Evolutionary conservation across 441 rosid genomes (phyloP).

Genomic region (Syzygium syzygioides): DNA sequence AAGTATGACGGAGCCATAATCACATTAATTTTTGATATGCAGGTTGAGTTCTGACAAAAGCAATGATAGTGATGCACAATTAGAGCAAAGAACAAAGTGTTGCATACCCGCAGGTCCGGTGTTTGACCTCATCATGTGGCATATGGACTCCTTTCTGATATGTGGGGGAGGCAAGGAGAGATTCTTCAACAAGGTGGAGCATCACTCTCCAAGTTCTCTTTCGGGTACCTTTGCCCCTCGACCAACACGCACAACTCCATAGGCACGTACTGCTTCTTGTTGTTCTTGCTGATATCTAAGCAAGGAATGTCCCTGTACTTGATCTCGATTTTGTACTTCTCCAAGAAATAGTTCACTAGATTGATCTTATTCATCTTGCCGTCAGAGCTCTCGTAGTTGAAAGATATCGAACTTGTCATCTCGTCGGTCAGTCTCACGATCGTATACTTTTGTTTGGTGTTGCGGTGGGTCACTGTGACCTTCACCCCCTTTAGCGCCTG

Average conservation of each 20-base stretch:
- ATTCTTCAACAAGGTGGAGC: conserved; percentile 31
- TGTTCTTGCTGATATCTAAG: conserved; percentile 54
- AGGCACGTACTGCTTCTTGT: conserved; percentile 45
- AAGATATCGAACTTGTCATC: conserved; percentile 25
- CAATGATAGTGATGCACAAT: not conserved
- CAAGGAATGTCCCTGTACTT: conserved; percentile 49
- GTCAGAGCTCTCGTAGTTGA: conserved; percentile 32
- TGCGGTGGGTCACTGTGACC: conserved; percentile 49
- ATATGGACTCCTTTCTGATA: conserved; percentile 35
- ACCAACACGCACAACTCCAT: conserved; percentile 75
- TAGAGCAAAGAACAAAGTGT: not conserved
- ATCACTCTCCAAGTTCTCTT: conserved; percentile 38
- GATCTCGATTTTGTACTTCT: conserved; percentile 42
- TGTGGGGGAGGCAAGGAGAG: conserved; percentile 41
- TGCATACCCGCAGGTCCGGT: conserved; percentile 77
- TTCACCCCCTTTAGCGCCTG: conserved; percentile 40
- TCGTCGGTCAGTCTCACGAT: conserved; percentile 38
- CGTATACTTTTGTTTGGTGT: conserved; percentile 43
- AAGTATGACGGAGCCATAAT: not conserved
- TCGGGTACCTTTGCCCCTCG: conserved; percentile 74
- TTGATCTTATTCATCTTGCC: conserved; percentile 17
- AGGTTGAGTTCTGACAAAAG: not conserved
- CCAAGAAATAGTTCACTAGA: conserved; percentile 53
- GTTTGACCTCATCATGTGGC: conserved; percentile 28
- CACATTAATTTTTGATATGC: not conserved